Evolutionary conservation across 2,329 filamentous ascomycete genomes (phyloP).

Genomic region (Drechslerella dactyloides): DNA sequence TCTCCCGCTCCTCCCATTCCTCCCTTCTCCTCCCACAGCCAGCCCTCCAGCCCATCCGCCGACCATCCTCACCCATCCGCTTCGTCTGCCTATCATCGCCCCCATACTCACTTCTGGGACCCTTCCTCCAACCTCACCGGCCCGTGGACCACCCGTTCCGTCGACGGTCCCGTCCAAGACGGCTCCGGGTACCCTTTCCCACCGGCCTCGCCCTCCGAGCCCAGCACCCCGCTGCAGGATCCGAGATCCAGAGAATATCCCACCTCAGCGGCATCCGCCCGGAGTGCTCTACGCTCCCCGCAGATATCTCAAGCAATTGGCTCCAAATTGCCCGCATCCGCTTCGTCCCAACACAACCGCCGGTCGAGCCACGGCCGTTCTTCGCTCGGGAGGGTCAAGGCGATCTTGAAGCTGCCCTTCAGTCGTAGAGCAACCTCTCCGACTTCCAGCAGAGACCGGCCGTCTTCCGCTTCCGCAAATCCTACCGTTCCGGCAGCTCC

Average conservation of each 20-base stretch:
- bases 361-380: slow-evolving; percentile 30
- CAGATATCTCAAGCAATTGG: slow-evolving; percentile 6
- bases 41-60: slow-evolving; percentile 26
- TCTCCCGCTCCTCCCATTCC: slow-evolving; percentile 12
- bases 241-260: slow-evolving; percentile 28
- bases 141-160: slow-evolving; percentile 27
- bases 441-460: slow-evolving; percentile 17
- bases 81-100: neutral
- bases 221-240: slow-evolving; percentile 29
- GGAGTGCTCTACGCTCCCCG: slow-evolving; percentile 39
- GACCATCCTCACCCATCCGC: neutral
- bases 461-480: neutral
- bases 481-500: slow-evolving; percentile 14
- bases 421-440: slow-evolving; percentile 27
- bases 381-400: slow-evolving; percentile 36
- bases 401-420: slow-evolving; percentile 20
- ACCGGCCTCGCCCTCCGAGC: slow-evolving; percentile 32
- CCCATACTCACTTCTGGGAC: slow-evolving; percentile 30
- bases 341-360: slow-evolving; percentile 32
- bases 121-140: slow-evolving; percentile 21
- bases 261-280: slow-evolving; percentile 32
- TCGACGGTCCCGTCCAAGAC: slow-evolving; percentile 29
- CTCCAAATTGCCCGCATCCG: slow-evolving; percentile 20
- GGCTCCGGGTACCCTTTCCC: slow-evolving; percentile 40
- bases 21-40: slow-evolving; percentile 21